Percentiles rank a stretch among this genome's conserved stretches.
Evolutionary conservation across 2,329 filamentous ascomycete species (phyloP).

Genomic region (Nothophaeocryptopus gaeumannii): DNA sequence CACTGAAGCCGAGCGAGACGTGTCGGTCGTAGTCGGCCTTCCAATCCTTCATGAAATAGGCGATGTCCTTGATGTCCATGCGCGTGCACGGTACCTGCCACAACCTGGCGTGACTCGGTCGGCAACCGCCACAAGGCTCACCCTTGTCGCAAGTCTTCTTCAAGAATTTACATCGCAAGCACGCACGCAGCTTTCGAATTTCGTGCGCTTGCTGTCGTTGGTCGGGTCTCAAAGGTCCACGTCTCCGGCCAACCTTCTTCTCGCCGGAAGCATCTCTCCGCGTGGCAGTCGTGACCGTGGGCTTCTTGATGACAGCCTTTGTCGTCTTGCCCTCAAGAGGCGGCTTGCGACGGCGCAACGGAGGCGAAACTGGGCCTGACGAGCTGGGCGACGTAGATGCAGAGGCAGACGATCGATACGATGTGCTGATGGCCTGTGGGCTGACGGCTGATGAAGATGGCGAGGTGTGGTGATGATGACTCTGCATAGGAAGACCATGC

Average conservation of each 20-base stretch:
- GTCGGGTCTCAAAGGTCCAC: conserved; percentile 85
- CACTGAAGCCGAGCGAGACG: conserved; percentile 78
- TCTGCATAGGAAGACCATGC: conserved; percentile 22
- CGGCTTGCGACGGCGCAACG: conserved; percentile 61
- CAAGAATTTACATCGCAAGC: conserved; percentile 93
- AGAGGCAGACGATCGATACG: conserved; percentile 31
- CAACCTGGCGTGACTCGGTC: conserved; percentile 88
- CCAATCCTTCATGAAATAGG: conserved; percentile 99
- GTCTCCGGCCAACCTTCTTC: conserved; percentile 89
- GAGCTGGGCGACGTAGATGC: conserved; percentile 35
- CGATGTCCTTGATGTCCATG: conserved; percentile 98
- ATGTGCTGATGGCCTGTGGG: conserved; percentile 23
- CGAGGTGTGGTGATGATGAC: conserved; percentile 28
- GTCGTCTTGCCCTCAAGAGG: conserved; percentile 70
- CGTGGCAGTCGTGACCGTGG: conserved; percentile 50
- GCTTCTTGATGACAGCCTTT: conserved; percentile 79
- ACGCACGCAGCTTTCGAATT: conserved; percentile 91
- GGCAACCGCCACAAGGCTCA: conserved; percentile 90
- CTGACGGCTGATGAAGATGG: conserved; percentile 30
- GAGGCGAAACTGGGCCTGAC: conserved; percentile 40
- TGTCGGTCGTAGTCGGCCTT: conserved; percentile 95
- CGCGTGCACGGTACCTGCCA: conserved; percentile 98
- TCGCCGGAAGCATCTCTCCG: conserved; percentile 76
- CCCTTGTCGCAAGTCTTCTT: conserved; percentile 99
- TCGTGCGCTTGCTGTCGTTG: conserved; percentile 95